Conservation (phyloP, 2,329 filamentous ascomycete species). For the Trichocomaceae sp. region DNA sequence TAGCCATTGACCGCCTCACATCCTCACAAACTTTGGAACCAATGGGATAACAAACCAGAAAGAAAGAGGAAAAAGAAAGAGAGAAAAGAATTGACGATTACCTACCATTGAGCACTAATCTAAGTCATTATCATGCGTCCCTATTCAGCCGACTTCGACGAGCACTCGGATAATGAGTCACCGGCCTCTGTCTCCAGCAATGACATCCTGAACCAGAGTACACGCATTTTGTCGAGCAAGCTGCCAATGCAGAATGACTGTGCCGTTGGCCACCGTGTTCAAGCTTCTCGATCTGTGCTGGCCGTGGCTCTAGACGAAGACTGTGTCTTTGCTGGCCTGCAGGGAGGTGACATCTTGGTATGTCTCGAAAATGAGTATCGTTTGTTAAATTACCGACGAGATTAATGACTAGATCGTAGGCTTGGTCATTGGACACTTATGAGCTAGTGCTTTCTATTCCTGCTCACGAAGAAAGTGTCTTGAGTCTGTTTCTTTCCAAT, state of each 20-base stretch:
- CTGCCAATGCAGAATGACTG: constrained; percentile 25
- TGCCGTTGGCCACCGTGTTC: constrained; percentile 37
- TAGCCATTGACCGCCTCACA: not conserved
- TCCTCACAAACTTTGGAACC: not conserved
- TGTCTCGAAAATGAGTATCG: constrained; percentile 17
- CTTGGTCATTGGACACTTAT: constrained; percentile 85
- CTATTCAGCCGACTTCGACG: constrained; percentile 30
- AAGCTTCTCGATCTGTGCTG: constrained; percentile 47
- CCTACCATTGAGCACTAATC: not conserved
- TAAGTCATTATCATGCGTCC: constrained; percentile 22
- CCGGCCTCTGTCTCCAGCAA: constrained; percentile 28
- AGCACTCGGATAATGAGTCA: constrained; percentile 30
- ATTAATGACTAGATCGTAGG: constrained; percentile 27
- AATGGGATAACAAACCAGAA: not conserved
- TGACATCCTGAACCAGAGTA: constrained; percentile 15
- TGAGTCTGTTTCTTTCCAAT: constrained; percentile 73
- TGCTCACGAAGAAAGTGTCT: constrained; percentile 84
- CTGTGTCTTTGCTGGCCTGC: constrained; percentile 84
- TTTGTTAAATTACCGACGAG: too few relatives aligned
- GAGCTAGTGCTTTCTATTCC: constrained; percentile 71
- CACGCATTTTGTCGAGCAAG: constrained; percentile 3
- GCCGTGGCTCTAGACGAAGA: constrained; percentile 73
- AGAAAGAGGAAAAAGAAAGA: not conserved
- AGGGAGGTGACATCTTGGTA: constrained; percentile 83
- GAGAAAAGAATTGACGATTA: not conserved